Base-by-base conservation (phyloP, 139 green algal genomes). In the Picochlorum sp. region DNA sequence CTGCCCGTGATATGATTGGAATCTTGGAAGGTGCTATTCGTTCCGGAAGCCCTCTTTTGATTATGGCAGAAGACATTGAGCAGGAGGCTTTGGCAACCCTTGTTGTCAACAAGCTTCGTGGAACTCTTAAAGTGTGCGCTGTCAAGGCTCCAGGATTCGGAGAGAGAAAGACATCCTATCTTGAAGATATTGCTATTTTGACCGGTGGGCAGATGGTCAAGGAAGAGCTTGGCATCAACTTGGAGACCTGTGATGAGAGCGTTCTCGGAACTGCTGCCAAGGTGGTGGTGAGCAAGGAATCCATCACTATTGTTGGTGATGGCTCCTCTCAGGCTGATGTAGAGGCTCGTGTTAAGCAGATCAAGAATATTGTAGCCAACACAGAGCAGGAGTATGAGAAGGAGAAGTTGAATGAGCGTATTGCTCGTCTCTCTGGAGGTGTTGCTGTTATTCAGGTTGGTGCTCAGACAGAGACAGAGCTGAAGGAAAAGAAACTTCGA, bases 401-500 rank as follows among this genome's bases (percentile, higher is more conserved):
- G 65, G 94, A 99, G 83, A 99, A 99, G 87, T 87, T 99, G 41
- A 96, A 95, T 70, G 94, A 99, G 86, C 92, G 94, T 66, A 92
- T 98, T 45, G 94, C 94, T 10, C 83, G 91, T 44, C 86, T 99
- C 18, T 90, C 79, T 23, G 94, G 94, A 61, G 94, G 94, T 34
- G 94, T 99, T 24, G 94, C 94, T 49, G 90, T 99, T 77, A 95
- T 99, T 72, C 84, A 97, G 90, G 92, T 98, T 23, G 94, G 94
- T 68, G 94, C 92, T 20, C 91, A 98, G 77, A 99, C 94, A 5
- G 94, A 99, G 84, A 98, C 94, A 6, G 94, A 99, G 86, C 86
- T 99, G 15, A 98, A 98, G 85, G 94, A 99, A 84, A 99, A 98
- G 89, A 99, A 99, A 88, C 85, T 99, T 68, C 89, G 94, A 13